Percentiles rank a stretch among this genome's conserved stretches.
These are phyloP conservation scores for Aspergillus latus DNA, from an alignment of 2,329 filamentous ascomycete genomes.

Conservation along the genomic window DNA sequence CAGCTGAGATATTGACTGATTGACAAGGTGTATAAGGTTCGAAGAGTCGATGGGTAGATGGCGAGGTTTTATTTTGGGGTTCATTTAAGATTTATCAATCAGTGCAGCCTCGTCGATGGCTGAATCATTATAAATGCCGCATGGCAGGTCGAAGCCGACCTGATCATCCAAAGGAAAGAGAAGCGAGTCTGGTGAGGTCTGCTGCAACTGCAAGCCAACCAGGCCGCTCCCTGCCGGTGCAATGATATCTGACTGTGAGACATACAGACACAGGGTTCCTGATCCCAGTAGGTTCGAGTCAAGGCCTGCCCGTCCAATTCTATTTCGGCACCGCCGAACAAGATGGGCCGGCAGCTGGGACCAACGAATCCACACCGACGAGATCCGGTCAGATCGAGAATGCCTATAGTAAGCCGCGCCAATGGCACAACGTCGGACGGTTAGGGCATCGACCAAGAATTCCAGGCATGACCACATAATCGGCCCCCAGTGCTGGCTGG, in stretches of 20 bases:
- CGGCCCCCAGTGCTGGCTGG: slow-evolving; percentile 11
- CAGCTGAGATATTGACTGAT: neutral
- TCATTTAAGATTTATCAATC: slow-evolving; percentile 14
- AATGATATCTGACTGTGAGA: slow-evolving; percentile 16
- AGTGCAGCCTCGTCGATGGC: neutral
- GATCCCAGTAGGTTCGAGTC: slow-evolving; percentile 20
- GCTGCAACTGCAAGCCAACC: slow-evolving; percentile 17
- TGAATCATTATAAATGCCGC: slow-evolving; percentile 1
- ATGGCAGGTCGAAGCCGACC: neutral
- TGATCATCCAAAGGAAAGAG: neutral
- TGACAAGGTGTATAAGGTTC: neutral
- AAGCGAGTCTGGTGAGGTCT: slow-evolving; percentile 4
- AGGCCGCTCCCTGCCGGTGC: slow-evolving; percentile 21
- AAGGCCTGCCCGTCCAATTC: slow-evolving; percentile 11
- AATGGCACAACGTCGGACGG: slow-evolving; percentile 18
- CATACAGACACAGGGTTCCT: slow-evolving; percentile 16
- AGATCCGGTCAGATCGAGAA: slow-evolving; percentile 15
- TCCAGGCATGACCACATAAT: slow-evolving; percentile 13
- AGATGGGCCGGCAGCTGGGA: slow-evolving; percentile 1
- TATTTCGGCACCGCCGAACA: slow-evolving; percentile 16
- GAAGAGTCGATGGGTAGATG: neutral
- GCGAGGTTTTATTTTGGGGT: neutral
- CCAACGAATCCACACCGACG: slow-evolving; percentile 4
- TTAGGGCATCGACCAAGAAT: slow-evolving; percentile 16
- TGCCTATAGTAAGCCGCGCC: slow-evolving; percentile 15